Percentiles rank a stretch among this genome's conserved stretches.
These are phyloP conservation scores for Pueraria montana DNA, from an alignment of 306 rosid genomes.

Conservation along the genomic window DNA sequence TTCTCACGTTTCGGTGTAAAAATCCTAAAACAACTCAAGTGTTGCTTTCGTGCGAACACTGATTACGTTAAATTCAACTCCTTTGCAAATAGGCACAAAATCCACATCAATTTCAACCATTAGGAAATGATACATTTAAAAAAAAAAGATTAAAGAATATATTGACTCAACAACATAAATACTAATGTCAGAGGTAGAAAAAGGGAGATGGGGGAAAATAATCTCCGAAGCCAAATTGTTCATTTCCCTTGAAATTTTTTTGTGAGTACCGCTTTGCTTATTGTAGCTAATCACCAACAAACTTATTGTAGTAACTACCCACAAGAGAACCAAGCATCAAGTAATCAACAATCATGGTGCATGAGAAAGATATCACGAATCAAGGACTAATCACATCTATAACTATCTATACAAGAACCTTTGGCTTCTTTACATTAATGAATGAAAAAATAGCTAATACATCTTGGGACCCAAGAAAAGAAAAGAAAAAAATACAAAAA, in stretches of 20 bases:
- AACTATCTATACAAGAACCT: constrained; percentile 51
- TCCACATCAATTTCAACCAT: no score
- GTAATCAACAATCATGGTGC: not conserved
- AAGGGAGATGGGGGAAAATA: not conserved
- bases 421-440: constrained; percentile 63
- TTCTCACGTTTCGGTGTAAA: no score
- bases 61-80: no score
- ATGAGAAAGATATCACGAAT: constrained; percentile 5
- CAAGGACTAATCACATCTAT: constrained; percentile 35
- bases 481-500: not conserved
- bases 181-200: not conserved
- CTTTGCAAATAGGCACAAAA: no score
- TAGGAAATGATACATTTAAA: not conserved
- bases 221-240: no score
- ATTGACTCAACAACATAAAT: not conserved
- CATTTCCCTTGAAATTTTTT: no score
- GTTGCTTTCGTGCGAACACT: no score
- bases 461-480: constrained; percentile 30
- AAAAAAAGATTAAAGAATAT: not conserved
- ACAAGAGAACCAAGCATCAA: not conserved
- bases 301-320: not conserved
- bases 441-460: constrained; percentile 70
- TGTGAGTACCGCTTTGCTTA: no score
- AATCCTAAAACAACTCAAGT: no score
- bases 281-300: no score